A percentile compares a stretch with the other conserved stretches of the same genome.
Evolutionary conservation across 2,329 filamentous ascomycete genomes (phyloP).

Genomic region (Stemphylium beticola): DNA sequence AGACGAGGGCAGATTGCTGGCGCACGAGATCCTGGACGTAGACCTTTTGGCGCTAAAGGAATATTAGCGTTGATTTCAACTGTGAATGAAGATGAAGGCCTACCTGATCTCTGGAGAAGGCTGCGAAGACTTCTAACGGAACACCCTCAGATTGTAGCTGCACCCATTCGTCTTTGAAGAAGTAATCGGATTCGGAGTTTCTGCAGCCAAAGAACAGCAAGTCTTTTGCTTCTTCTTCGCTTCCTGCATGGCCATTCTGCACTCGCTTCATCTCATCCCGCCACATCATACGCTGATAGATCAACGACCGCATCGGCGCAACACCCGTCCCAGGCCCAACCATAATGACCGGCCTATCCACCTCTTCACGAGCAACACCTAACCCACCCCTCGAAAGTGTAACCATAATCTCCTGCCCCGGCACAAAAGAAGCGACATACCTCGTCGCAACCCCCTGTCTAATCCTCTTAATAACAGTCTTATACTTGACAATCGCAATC

Average conservation of each 20-base stretch:
- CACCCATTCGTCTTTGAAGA: constrained; percentile 80
- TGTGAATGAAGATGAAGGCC: neutral
- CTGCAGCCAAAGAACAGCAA: constrained; percentile 86
- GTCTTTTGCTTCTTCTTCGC: constrained; percentile 17
- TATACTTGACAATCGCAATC: constrained; percentile 88
- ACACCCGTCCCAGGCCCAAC: constrained; percentile 87
- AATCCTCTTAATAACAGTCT: constrained; percentile 82
- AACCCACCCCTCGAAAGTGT: constrained; percentile 62
- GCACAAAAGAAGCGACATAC: constrained; percentile 73
- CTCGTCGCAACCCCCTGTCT: constrained; percentile 89
- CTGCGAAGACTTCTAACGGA: constrained; percentile 62
- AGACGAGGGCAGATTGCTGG: constrained; percentile 58
- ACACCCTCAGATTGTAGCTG: constrained; percentile 50
- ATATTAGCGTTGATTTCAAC: neutral
- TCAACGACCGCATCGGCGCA: constrained; percentile 80
- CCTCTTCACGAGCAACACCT: constrained; percentile 47
- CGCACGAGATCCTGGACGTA: constrained; percentile 72
- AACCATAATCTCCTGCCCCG: constrained; percentile 66
- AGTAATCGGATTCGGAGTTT: constrained; percentile 76
- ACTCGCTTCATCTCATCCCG: constrained; percentile 24
- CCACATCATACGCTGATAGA: constrained; percentile 70
- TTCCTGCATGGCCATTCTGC: neutral
- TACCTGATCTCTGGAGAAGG: constrained; percentile 73
- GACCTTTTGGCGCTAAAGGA: constrained; percentile 58
- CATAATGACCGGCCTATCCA: constrained; percentile 69